Conservation (phyloP, 345 rosid genomes). For the Psidium guajava region DNA sequence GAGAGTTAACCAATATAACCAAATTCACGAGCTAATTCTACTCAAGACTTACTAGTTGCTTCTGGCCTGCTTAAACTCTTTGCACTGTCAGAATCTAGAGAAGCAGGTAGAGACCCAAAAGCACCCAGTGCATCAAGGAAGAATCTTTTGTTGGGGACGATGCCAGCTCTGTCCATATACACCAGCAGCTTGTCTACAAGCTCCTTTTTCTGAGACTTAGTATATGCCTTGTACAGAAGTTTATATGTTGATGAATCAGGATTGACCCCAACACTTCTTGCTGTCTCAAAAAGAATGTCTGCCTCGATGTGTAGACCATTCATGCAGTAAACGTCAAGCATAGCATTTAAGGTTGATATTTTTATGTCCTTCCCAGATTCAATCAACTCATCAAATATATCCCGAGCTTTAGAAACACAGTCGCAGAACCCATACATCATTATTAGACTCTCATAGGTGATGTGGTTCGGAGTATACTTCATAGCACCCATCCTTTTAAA, state of each 20-base stretch:
- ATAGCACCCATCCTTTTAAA: conserved; percentile 53
- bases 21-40: not conserved
- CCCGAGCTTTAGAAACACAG: conserved; percentile 59
- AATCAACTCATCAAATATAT: conserved; percentile 47
- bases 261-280: conserved; percentile 23
- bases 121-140: conserved; percentile 74
- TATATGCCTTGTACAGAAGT: conserved; percentile 76
- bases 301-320: conserved; percentile 69
- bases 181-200: conserved; percentile 49
- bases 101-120: conserved; percentile 29
- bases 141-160: conserved; percentile 76
- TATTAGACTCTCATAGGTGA: conserved; percentile 80
- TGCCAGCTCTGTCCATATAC: conserved; percentile 70
- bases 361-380: conserved; percentile 44
- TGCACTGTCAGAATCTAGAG: conserved; percentile 17
- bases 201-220: conserved; percentile 66
- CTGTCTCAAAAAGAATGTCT: conserved; percentile 37
- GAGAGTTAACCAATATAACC: not conserved
- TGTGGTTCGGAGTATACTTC: conserved; percentile 54
- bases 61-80: conserved; percentile 7
- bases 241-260: conserved; percentile 68
- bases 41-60: conserved; percentile 10
- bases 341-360: conserved; percentile 62
- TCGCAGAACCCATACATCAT: conserved; percentile 73
- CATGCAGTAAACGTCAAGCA: conserved; percentile 80